Base-by-base conservation (phyloP, 371 early-diverging fungal species). In the Circinella minor region DNA sequence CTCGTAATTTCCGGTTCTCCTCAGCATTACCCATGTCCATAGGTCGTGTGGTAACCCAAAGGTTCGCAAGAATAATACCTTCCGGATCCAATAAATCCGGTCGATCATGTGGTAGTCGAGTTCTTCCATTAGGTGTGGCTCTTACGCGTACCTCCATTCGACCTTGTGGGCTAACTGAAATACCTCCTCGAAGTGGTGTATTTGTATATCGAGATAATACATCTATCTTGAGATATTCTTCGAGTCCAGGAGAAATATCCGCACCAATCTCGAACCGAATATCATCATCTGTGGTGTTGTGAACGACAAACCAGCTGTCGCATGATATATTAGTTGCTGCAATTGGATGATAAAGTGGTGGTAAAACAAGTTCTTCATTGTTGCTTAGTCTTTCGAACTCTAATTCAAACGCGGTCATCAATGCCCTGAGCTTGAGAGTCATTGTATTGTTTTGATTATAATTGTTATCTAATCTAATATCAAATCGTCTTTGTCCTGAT, bases 231-330 rank as follows among this genome's bases (percentile, higher is more conserved):
- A 95, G 80, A 67, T 86, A 88, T 2, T 86, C 86, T 14, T 77
- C 72, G 0, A 96, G 71, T 51, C 90, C 89, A 11, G 88, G 86
- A 0, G 85, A 74, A 7, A 92, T 80, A 43, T 87, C 85, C 7
- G 83, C 86, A 7, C 88, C 91, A 67, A 94, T 86, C 69, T 93
- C 94, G 74, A 96, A 94, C 15, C 90, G 86, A 46, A 90, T 84
- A 62, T 96, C 96, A 13, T 92, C 88, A 37, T 90, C 90, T 2
- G 91, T 86, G 51, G 87, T 86, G 73, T 94, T 96, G 36, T 81
- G 76, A 51, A 96, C 89, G 10, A 89, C 83, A 75, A 95, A 96
- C 95, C 95, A 96, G 17, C 86, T 84, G 74, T 95, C 95, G 67
- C 93, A 92, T 0, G 92, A 84, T 1, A 87, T 75, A 34, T 63